Conservation (phyloP, 2,329 filamentous ascomycete species). For the Lachnellula cervina region DNA sequence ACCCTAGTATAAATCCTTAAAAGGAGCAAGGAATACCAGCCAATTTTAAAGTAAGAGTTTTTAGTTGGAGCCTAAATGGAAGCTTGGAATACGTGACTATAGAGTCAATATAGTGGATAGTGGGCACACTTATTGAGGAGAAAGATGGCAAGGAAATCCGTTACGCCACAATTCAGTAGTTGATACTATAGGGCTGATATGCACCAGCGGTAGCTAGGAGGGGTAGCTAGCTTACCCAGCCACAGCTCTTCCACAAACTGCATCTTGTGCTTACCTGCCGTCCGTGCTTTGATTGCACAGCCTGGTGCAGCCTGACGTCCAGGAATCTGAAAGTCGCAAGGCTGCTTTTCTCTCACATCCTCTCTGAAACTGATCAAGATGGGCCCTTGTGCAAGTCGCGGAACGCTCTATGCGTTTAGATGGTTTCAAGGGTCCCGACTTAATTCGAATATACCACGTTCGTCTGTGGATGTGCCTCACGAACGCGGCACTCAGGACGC, state of each 20-base stretch:
- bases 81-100: no score
- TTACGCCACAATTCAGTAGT: no score
- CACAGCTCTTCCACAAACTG: background rate
- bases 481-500: slow-evolving; percentile 1
- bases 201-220: background rate
- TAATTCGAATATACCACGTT: background rate
- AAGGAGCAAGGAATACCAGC: no score
- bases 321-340: background rate
- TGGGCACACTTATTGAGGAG: no score
- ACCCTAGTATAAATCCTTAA: no score
- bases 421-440: background rate
- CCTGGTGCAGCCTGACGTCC: background rate
- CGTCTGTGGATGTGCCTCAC: background rate
- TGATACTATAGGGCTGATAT: background rate
- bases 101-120: no score
- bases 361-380: background rate
- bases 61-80: no score
- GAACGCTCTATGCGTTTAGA: background rate
- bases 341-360: background rate
- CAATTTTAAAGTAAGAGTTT: no score
- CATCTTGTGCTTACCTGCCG: background rate
- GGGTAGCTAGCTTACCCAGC: background rate
- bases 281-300: background rate
- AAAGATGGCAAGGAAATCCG: no score
- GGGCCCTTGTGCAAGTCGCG: background rate